Conservation (phyloP, 1,139 yeast genomes). For the Trichomonascaceae sp. region DNA sequence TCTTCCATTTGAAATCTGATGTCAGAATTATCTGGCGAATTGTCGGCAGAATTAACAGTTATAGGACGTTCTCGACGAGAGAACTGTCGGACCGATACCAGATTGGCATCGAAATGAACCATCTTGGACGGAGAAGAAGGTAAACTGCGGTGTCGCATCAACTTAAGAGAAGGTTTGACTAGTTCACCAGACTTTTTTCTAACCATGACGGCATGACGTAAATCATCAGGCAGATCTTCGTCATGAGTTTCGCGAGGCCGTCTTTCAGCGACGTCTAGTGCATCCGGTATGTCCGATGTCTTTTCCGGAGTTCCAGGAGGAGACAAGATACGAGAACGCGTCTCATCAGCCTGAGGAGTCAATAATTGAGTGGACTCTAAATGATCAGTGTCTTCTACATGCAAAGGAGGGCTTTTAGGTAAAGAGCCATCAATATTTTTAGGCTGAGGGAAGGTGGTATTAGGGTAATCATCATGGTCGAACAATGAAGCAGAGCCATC, state of each 20-base stretch:
- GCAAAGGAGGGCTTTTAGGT: neutral
- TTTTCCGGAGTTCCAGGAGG: neutral
- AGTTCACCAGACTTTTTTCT: conserved; percentile 78
- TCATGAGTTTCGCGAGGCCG: neutral
- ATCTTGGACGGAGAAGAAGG: conserved; percentile 74
- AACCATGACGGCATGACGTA: conserved; percentile 21
- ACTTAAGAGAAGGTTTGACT: conserved; percentile 65
- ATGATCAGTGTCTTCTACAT: neutral
- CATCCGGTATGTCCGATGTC: neutral
- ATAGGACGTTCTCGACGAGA: conserved; percentile 65
- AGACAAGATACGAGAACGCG: neutral
- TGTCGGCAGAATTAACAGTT: conserved; percentile 56
- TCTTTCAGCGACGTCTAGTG: neutral
- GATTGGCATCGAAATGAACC: conserved; percentile 68
- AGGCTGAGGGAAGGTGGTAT: neutral
- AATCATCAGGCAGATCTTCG: neutral
- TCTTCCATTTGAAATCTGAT: conserved; percentile 30
- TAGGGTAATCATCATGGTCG: neutral
- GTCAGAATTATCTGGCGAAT: conserved; percentile 45
- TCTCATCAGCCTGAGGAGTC: neutral
- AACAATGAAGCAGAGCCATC: neutral
- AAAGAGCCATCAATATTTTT: neutral
- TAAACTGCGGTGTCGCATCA: conserved; percentile 53
- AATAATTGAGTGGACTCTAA: neutral
- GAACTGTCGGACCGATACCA: conserved; percentile 66